Percentiles rank a stretch among this genome's conserved stretches.
phyloP scores from a whole-genome alignment of 163 green algal genomes.

The Chloromonas sp. region DNA sequence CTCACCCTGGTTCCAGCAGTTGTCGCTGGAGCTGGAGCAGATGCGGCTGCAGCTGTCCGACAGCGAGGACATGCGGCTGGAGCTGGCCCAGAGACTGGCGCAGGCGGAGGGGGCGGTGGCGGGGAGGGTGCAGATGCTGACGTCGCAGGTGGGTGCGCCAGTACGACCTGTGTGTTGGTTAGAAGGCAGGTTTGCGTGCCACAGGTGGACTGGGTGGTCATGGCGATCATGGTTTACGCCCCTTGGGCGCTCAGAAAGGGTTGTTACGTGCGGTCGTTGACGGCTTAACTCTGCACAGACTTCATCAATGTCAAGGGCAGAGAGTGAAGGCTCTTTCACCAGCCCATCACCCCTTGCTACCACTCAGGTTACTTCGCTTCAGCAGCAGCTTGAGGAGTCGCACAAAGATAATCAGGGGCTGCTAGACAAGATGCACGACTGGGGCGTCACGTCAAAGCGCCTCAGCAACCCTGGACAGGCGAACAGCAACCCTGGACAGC shows the following conservation, averaged over 20 bases:
- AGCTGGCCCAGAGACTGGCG: background rate
- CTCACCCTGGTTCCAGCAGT: background rate
- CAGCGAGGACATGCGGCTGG: constrained; percentile 1
- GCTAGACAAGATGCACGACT: background rate
- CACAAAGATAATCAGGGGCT: background rate
- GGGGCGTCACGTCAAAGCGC: background rate
- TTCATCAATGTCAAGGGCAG: no score
- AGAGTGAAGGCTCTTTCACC: no score
- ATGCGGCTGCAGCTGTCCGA: background rate
- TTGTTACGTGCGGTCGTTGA: background rate
- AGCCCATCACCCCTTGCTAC: no score
- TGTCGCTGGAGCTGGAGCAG: background rate
- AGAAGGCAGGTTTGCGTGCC: background rate
- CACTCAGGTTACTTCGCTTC: background rate
- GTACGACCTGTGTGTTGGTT: background rate
- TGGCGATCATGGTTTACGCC: background rate
- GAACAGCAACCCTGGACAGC: no score
- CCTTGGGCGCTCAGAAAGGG: background rate
- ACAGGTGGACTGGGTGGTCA: background rate
- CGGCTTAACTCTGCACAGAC: background rate
- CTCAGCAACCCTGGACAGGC: no score
- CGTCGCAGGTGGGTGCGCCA: background rate
- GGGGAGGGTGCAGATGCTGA: background rate
- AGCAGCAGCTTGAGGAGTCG: constrained; percentile 3
- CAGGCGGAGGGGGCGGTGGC: constrained; percentile 5